Evolutionary conservation across 2,329 filamentous ascomycete species (phyloP).

Genomic region (Malbranchea cinnamomea): DNA sequence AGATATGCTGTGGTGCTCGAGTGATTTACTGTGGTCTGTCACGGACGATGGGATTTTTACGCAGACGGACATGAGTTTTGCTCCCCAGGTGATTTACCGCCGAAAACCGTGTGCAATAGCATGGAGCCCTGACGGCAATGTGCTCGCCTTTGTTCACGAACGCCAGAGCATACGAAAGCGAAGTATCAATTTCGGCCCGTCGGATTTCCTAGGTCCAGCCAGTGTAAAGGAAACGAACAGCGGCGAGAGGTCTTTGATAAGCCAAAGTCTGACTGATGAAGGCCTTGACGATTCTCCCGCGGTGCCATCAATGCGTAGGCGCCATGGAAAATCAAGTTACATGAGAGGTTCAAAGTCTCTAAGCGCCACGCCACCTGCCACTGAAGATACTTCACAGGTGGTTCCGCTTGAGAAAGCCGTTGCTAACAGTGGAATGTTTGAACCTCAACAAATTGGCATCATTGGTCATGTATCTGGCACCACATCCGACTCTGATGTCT

Average conservation of each 20-base stretch:
- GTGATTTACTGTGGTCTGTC: constrained; percentile 50
- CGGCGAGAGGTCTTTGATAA: constrained; percentile 31
- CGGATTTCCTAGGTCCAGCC: constrained; percentile 24
- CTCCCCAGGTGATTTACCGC: constrained; percentile 42
- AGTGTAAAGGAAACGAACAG: constrained; percentile 26
- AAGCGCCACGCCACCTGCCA: constrained; percentile 37
- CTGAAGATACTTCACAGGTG: constrained; percentile 31
- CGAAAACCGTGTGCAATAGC: constrained; percentile 41
- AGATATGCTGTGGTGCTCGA: constrained; percentile 49
- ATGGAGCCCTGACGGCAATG: constrained; percentile 42
- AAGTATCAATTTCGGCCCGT: constrained; percentile 20
- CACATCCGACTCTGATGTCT: constrained; percentile 26
- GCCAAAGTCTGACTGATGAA: constrained; percentile 41
- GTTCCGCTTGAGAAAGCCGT: constrained; percentile 38
- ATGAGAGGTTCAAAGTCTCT: constrained; percentile 37
- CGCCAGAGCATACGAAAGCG: constrained; percentile 30
- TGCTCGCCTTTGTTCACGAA: constrained; percentile 40
- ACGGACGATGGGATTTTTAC: constrained; percentile 46
- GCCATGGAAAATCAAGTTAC: constrained; percentile 32
- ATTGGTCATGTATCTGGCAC: constrained; percentile 34
- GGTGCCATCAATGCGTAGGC: constrained; percentile 32
- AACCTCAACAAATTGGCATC: constrained; percentile 34
- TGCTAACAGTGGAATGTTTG: constrained; percentile 24
- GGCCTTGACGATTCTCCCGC: constrained; percentile 41
- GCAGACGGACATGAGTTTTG: constrained; percentile 47